Evolutionary conservation across 2,329 filamentous ascomycete species (phyloP).

Genomic region (Stachybotrys elegans): DNA sequence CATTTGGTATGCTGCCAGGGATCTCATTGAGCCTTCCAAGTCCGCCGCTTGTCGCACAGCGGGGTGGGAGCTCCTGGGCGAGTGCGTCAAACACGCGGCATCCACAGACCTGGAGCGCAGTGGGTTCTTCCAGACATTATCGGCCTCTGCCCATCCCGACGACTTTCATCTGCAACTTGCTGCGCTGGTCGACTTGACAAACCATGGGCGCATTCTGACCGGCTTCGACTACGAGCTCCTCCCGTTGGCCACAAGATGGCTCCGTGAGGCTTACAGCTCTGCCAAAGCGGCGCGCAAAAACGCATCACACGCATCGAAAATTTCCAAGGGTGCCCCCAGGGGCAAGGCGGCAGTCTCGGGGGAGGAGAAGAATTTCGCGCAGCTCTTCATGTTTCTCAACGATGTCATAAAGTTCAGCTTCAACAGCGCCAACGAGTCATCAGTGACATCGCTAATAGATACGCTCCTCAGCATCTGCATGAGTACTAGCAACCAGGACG

Average conservation of each 20-base stretch:
- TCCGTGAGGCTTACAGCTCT: constrained; percentile 49
- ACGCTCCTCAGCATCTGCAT: constrained; percentile 62
- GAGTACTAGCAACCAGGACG: constrained; percentile 58
- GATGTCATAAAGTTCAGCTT: constrained; percentile 74
- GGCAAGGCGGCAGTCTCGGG: constrained; percentile 30
- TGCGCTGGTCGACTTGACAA: constrained; percentile 57
- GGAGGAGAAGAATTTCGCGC: constrained; percentile 58
- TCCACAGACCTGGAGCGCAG: constrained; percentile 63
- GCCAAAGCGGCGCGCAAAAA: constrained; percentile 47
- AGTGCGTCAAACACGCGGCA: constrained; percentile 57
- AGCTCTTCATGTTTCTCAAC: constrained; percentile 60
- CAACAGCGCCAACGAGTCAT: constrained; percentile 58
- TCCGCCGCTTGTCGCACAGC: constrained; percentile 47
- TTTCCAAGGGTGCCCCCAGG: constrained; percentile 31
- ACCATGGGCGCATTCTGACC: constrained; percentile 54
- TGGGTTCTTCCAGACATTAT: constrained; percentile 60
- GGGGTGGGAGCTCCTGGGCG: constrained; percentile 62
- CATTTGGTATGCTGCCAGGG: constrained; percentile 63
- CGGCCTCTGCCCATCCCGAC: constrained; percentile 49
- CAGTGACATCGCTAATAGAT: constrained; percentile 57
- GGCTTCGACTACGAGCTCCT: constrained; percentile 65
- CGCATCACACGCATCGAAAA: constrained; percentile 30
- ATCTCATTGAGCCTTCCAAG: constrained; percentile 56
- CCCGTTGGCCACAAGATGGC: constrained; percentile 57
- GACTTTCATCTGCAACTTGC: constrained; percentile 64